Evolutionary conservation across 2,329 filamentous ascomycete genomes (phyloP).

Genomic region (Fusarium fujikuroi): DNA sequence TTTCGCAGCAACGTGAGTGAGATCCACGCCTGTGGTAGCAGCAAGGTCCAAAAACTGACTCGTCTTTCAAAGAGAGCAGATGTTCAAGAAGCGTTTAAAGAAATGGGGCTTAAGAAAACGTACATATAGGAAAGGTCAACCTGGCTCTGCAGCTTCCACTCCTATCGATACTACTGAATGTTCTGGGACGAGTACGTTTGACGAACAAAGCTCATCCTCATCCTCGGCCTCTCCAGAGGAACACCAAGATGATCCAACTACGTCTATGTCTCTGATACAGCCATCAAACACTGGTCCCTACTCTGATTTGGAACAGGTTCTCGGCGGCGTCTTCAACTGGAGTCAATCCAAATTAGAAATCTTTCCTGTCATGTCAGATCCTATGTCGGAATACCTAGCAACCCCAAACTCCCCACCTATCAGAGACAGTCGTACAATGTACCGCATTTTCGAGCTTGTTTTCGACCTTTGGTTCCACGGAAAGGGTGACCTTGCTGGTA

Average conservation of each 20-base stretch:
- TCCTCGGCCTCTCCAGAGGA: conserved; percentile 29
- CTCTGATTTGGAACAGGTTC: conserved; percentile 47
- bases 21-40: not conserved
- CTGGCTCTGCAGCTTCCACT: conserved; percentile 36
- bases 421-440: conserved; percentile 54
- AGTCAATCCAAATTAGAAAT: conserved; percentile 50
- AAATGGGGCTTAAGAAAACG: conserved; percentile 54
- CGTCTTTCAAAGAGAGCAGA: conserved; percentile 48
- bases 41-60: conserved; percentile 24
- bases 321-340: conserved; percentile 51
- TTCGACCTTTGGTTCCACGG: conserved; percentile 53
- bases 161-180: conserved; percentile 26
- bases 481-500: conserved; percentile 50
- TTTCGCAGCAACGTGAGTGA: conserved; percentile 53
- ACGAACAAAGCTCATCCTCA: conserved; percentile 28
- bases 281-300: conserved; percentile 43
- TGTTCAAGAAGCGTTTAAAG: conserved; percentile 54
- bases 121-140: conserved; percentile 47
- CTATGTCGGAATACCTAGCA: conserved; percentile 52
- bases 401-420: conserved; percentile 50
- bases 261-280: conserved; percentile 36
- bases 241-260: conserved; percentile 13
- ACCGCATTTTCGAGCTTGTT: conserved; percentile 52
- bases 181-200: conserved; percentile 20
- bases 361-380: conserved; percentile 42